Conservation (phyloP, 164 flowering plant genomes). For the Nymphaea colorata region DNA sequence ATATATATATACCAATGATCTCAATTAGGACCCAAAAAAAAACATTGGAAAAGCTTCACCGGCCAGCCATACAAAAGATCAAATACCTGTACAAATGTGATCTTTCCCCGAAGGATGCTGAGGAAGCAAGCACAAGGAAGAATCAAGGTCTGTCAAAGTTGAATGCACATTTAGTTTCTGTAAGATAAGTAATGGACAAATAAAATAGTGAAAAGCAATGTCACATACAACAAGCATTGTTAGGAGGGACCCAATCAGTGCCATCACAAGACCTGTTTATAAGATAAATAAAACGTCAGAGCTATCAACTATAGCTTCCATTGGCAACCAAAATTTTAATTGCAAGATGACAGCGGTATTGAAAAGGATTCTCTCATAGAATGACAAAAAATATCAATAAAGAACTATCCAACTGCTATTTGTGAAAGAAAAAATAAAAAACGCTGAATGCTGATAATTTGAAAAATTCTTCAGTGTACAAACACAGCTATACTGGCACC, state of each 20-base stretch:
- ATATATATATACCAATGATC: too few relatives aligned
- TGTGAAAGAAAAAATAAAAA: not conserved
- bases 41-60: too few relatives aligned
- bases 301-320: not conserved
- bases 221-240: slow-evolving; percentile 95
- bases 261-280: slow-evolving; percentile 70
- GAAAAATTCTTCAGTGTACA: too few relatives aligned
- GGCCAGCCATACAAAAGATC: not conserved
- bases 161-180: not conserved
- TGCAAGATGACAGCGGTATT: not conserved
- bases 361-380: too few relatives aligned
- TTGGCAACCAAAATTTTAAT: not conserved
- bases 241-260: slow-evolving; percentile 80
- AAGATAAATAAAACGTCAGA: not conserved
- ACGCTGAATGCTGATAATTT: too few relatives aligned
- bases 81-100: slow-evolving; percentile 51
- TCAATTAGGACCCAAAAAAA: too few relatives aligned
- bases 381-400: not conserved
- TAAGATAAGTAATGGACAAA: not conserved
- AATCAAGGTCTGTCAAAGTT: slow-evolving; percentile 56
- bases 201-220: not conserved
- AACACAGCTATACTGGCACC: too few relatives aligned
- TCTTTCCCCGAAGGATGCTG: slow-evolving; percentile 65
- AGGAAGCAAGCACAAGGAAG: slow-evolving; percentile 83
- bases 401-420: not conserved